Evolutionary conservation across 768 basidiomycete species (phyloP).

Genomic region (Sporobolomyces pararoseus): DNA sequence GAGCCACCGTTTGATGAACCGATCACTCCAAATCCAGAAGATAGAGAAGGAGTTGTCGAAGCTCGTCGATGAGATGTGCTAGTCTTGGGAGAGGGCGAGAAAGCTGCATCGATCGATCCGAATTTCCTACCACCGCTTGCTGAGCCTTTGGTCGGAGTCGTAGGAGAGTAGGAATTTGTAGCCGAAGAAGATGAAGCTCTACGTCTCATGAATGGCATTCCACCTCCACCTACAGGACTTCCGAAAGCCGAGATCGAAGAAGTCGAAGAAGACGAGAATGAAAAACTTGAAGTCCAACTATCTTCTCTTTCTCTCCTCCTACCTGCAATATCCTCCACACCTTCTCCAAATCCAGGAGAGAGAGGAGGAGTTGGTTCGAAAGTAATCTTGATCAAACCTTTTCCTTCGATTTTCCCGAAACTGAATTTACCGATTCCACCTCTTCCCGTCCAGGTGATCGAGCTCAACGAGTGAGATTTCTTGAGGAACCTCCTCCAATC

Average conservation of each 20-base stretch:
- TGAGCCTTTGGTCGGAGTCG: no score
- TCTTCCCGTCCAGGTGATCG: conserved; percentile 20
- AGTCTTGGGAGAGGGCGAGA: neutral
- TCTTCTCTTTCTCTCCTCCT: conserved; percentile 4
- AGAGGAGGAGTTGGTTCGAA: conserved; percentile 22
- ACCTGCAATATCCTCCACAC: no score
- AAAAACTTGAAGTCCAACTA: conserved; percentile 4
- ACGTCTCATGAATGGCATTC: no score
- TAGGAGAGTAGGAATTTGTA: no score
- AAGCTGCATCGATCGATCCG: conserved; percentile 9
- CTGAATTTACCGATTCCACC: conserved; percentile 29
- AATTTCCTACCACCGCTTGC: neutral
- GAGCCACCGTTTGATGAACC: neutral
- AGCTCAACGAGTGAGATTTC: conserved; percentile 23
- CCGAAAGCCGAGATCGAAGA: neutral
- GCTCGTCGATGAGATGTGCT: neutral
- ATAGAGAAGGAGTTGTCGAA: neutral
- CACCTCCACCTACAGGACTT: neutral
- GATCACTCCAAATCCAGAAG: neutral
- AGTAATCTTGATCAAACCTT: conserved; percentile 15
- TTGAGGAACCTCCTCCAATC: conserved; percentile 41
- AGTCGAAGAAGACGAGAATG: neutral
- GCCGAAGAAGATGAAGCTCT: no score
- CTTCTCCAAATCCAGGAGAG: neutral
- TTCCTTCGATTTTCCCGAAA: conserved; percentile 14